Conservation (phyloP, 805 yeast species). For the Candida peoriensis region DNA sequence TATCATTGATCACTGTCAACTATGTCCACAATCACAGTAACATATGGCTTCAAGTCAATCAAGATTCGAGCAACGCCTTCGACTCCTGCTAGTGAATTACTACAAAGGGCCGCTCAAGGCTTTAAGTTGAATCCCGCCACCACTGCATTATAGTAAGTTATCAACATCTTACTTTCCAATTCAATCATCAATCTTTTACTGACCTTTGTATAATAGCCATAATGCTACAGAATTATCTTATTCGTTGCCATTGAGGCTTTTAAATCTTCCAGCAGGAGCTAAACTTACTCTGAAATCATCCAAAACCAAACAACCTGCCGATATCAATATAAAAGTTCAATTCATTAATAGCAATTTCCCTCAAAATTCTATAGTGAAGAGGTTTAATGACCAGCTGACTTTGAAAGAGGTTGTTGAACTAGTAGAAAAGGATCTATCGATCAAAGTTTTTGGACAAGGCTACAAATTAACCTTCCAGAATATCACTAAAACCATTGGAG, state of each 20-base stretch:
- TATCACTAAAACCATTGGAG: conserved; percentile 14
- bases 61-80: conserved; percentile 32
- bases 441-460: conserved; percentile 11
- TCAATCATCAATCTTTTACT: not conserved
- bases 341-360: conserved; percentile 21
- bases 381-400: conserved; percentile 13
- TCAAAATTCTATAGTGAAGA: conserved; percentile 22
- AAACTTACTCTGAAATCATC: conserved; percentile 29
- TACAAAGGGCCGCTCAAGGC: conserved; percentile 30
- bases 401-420: conserved; percentile 12
- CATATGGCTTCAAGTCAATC: conserved; percentile 29
- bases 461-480: conserved; percentile 17
- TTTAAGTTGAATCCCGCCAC: conserved; percentile 29
- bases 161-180: not conserved
- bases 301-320: conserved; percentile 2
- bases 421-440: conserved; percentile 16
- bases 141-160: conserved; percentile 21
- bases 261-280: conserved; percentile 40
- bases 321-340: conserved; percentile 28
- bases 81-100: conserved; percentile 32
- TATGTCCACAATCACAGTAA: conserved; percentile 35
- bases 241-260: conserved; percentile 38
- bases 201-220: conserved; percentile 17
- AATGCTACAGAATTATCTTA: conserved; percentile 30
- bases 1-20: not conserved